Evolutionary conservation across 139 green algal species (phyloP).

Genomic region (Coccomyxa sp.): DNA sequence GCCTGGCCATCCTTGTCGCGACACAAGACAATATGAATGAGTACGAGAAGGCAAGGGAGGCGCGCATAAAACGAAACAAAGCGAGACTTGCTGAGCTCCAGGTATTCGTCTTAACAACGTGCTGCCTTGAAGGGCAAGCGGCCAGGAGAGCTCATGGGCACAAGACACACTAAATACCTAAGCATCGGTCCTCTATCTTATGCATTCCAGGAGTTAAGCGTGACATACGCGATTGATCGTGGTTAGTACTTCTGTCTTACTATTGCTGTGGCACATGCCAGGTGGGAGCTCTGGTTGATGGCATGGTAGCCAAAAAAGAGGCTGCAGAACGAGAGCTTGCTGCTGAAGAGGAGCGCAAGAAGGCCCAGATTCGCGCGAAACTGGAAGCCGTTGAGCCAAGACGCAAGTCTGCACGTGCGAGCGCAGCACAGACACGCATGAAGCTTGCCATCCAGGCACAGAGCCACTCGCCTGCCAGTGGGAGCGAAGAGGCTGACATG

Average conservation of each 20-base stretch:
- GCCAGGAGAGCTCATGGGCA: background rate
- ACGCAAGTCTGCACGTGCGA: background rate
- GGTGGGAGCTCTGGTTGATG: background rate
- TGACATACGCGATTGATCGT: background rate
- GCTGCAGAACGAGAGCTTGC: background rate
- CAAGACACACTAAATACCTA: background rate
- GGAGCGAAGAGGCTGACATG: background rate
- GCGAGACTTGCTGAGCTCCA: slow-evolving; percentile 17
- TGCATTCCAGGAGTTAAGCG: background rate
- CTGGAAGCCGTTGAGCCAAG: background rate
- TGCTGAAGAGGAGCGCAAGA: background rate
- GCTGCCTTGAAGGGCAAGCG: background rate
- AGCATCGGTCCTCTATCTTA: background rate
- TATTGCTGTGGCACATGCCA: background rate
- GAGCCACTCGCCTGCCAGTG: background rate
- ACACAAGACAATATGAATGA: slow-evolving; percentile 2
- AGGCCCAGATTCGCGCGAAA: background rate
- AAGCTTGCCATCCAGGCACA: background rate
- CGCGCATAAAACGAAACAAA: slow-evolving; percentile 13
- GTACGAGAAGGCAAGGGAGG: slow-evolving; percentile 14
- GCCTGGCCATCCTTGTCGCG: too few relatives aligned
- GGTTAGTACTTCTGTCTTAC: background rate
- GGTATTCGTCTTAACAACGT: background rate
- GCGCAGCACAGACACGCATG: background rate
- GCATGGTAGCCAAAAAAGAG: background rate